These are phyloP conservation scores for Citrus trifoliata DNA, from an alignment of 345 rosid species.

Conservation along the genomic window DNA sequence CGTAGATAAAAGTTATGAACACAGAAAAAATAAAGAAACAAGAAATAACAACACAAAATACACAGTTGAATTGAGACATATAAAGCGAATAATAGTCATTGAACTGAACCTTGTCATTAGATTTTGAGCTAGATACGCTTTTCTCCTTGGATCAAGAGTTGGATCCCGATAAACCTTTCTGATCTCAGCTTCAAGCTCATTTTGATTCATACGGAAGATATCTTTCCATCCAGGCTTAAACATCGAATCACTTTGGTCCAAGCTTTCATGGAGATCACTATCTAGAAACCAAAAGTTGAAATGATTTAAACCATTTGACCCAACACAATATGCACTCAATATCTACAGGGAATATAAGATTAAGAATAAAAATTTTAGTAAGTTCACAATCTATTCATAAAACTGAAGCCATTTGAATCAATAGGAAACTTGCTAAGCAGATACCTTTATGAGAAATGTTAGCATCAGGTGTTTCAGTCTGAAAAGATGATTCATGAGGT, in stretches of 20 bases:
- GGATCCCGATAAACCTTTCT: constrained; percentile 62
- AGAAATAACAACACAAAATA: not conserved
- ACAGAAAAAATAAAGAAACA: not conserved
- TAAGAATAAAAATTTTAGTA: not conserved
- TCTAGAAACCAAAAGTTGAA: constrained; percentile 31
- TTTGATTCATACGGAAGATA: constrained; percentile 84
- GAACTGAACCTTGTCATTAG: constrained; percentile 57
- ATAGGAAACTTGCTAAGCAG: constrained; percentile 11
- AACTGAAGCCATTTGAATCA: not conserved
- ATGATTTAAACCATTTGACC: constrained; percentile 16
- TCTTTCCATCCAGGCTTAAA: constrained; percentile 99
- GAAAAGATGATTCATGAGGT: constrained; percentile 44
- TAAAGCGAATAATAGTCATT: not conserved
- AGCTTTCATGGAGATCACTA: constrained; percentile 49
- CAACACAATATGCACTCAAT: not conserved
- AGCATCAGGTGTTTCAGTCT: constrained; percentile 43
- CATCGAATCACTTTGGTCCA: constrained; percentile 64
- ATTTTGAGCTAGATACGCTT: constrained; percentile 64
- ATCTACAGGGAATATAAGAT: not conserved
- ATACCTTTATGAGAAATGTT: constrained; percentile 46
- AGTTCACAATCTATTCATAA: not conserved
- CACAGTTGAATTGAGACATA: not conserved
- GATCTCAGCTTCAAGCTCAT: constrained; percentile 70
- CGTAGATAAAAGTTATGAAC: not conserved
- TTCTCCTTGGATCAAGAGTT: constrained; percentile 68